Base-by-base conservation (phyloP, 1,284 basidiomycete genomes). In the Tylopilus orsonianus region DNA sequence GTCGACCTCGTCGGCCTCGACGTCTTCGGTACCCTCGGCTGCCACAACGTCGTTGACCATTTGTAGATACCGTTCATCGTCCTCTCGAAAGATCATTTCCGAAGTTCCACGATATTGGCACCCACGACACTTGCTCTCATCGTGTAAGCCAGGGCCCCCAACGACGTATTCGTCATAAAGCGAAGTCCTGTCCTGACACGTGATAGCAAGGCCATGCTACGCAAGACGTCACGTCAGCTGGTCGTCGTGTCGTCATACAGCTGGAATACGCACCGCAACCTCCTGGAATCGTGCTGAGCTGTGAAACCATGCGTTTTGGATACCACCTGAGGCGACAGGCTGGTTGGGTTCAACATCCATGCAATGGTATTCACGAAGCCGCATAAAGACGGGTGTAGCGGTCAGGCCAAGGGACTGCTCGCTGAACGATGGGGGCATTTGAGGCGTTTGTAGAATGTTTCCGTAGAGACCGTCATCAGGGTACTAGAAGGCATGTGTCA, bases 271-370 rank as follows among this genome's bases (percentile, higher is more conserved):
- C 48, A 71, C 69, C 56, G 51, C 41, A 27, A 44, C 42, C 53
- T 72, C 72, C 43, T 52, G 48, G 29, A 52, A 47, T n/a, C 56
- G 44, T 5, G 54, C 42, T 5, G 61, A 53, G 27, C 7, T 26
- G 30, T 76, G 75, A 50, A 85, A 73, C 74, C 79, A 86, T 10
- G 75, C 83, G 44, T 82, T 79, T 33, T 65, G 60, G 49, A 83
- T 71, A 26, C 75, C 74, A 33, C 78, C 74, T 48, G 71, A 58
- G 20, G 63, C 56, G 2, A 65, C 61, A 3, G 75, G 70, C 2
- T 48, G 16, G 16, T 66, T 62, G 0, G 47, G 34, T 38, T 67
- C 57, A 27, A 75, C 73, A 27, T 67, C 70, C 54, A 78, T 70
- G 50, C 75, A 78, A 44, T 79, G 77, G 52, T 80, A 76, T 57